A percentile compares a stretch with the other conserved stretches of the same genome.
phyloP scores from a whole-genome alignment of 2,329 filamentous ascomycete species.

The Fusarium drepaniforme region DNA sequence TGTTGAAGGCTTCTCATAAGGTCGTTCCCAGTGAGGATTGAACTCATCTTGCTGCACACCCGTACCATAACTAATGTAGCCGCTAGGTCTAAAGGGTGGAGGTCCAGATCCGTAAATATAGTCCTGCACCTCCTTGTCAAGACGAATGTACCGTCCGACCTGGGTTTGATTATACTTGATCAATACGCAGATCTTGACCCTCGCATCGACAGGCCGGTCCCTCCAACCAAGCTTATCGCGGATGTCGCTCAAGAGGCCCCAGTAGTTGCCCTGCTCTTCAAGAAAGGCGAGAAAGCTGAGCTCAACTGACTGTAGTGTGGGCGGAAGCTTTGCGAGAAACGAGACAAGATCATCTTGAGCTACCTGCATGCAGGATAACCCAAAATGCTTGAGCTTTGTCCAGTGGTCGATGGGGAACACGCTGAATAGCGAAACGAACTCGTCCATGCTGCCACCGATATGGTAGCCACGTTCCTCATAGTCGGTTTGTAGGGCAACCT shows the following conservation, averaged over 20 bases:
- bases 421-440: neutral
- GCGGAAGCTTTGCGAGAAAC: neutral
- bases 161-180: neutral
- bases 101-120: slow-evolving; percentile 19
- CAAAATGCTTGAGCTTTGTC: slow-evolving; percentile 5
- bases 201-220: neutral
- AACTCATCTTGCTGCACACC: neutral
- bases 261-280: neutral
- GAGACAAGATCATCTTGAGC: slow-evolving; percentile 2
- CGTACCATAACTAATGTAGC: neutral
- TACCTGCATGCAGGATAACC: neutral
- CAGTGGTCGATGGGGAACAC: neutral
- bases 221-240: slow-evolving; percentile 15
- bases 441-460: neutral
- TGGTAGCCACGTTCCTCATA: neutral
- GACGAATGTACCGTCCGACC: neutral
- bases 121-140: slow-evolving; percentile 9
- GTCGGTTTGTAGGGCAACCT: neutral
- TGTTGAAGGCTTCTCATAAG: neutral
- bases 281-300: slow-evolving; percentile 11
- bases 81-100: neutral
- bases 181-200: neutral
- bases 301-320: neutral
- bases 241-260: neutral
- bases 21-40: neutral